Percentiles rank a stretch among this genome's conserved stretches.
phyloP scores from a whole-genome alignment of 2,329 filamentous ascomycete genomes.

The Fusarium penzigii region DNA sequence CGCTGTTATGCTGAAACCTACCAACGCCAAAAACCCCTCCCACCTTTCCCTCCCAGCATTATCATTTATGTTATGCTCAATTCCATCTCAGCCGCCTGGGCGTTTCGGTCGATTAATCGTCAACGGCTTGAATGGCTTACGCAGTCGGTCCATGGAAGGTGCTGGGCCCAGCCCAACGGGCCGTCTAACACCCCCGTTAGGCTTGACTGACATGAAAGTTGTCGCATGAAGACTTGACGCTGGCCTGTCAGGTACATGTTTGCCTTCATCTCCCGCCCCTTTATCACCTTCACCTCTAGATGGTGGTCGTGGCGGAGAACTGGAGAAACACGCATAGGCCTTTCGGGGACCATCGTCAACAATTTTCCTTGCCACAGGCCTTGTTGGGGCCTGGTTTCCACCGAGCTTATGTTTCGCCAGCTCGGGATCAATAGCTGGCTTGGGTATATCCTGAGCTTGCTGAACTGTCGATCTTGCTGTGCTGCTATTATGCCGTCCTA shows the following conservation, averaged over 20 bases:
- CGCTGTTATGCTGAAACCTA: constrained; percentile 3
- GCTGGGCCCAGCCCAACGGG: constrained; percentile 48
- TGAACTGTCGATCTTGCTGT: constrained; percentile 1
- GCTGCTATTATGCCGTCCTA: constrained; percentile 21
- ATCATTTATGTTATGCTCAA: constrained; percentile 6
- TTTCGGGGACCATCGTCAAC: constrained; percentile 34
- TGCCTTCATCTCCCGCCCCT: constrained; percentile 27
- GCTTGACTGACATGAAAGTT: constrained; percentile 44
- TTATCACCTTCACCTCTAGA: constrained; percentile 22
- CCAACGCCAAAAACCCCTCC: constrained; percentile 4
- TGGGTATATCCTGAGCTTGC: constrained; percentile 8
- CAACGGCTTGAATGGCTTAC: constrained; percentile 58
- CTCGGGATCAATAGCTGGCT: constrained; percentile 31
- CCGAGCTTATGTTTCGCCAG: constrained; percentile 45
- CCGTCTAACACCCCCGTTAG: constrained; percentile 43
- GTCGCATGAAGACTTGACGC: constrained; percentile 53
- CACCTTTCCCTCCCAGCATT: neutral
- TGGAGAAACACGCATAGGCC: constrained; percentile 59
- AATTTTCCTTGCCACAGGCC: constrained; percentile 32
- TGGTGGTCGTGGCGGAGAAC: constrained; percentile 48
- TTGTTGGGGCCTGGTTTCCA: constrained; percentile 36
- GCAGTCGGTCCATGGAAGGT: constrained; percentile 50
- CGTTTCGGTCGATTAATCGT: constrained; percentile 48
- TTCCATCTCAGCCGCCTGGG: constrained; percentile 16
- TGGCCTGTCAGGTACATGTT: constrained; percentile 32